Evolutionary conservation across 2,329 filamentous ascomycete species (phyloP), one percentile per base, ranked within the genome.

Genomic region (Scedosporium dehoogii): DNA sequence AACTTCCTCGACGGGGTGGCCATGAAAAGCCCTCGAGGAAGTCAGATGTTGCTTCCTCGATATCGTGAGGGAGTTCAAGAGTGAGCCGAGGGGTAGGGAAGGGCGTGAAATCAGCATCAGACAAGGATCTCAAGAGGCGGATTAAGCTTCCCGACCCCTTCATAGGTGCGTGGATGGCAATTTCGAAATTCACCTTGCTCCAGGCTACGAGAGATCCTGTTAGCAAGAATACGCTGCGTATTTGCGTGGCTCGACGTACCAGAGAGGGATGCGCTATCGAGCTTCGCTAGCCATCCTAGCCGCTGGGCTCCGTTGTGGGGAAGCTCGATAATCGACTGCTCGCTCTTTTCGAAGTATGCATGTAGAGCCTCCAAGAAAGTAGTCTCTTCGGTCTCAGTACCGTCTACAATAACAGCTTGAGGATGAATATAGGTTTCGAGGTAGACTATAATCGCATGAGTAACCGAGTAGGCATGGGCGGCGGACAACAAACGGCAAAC

Each of bases 121-220:
- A 79, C 27, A 99, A 79, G 4, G 92, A 96, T 64, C 83, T 82
- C 3, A 99, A 81, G 38, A 97, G 79, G 62, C 91, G 82, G 59
- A 91, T 83, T 33, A 97, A 72, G 59, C 87, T 89, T 10, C 90
- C 92, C 2, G 90, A 87, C 21, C 88, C 86, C 7, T 81, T 80
- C 3, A 85, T 76, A 6, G 86, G 82, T 1, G 90, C 91, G 64
- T 96, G 90, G 7, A 97, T 84, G 12, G 97, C 73, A 61, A 99
- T 90, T 66, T 97, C 91, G 65, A 97, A 80, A 44, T 81, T 85
- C 4, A 90, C 79, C 57, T 85, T 83, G 71, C 93, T 87, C 92
- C 92, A 97, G 41, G 83, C 88, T 87, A 69, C 25, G 41, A 58
- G 51, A 27, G 58, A 4, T 29, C 6, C 3, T 55, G 62, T 71